Evolutionary conservation across 2,329 filamentous ascomycete genomes (phyloP).

Genomic region (Sphaerulina vaccinii): DNA sequence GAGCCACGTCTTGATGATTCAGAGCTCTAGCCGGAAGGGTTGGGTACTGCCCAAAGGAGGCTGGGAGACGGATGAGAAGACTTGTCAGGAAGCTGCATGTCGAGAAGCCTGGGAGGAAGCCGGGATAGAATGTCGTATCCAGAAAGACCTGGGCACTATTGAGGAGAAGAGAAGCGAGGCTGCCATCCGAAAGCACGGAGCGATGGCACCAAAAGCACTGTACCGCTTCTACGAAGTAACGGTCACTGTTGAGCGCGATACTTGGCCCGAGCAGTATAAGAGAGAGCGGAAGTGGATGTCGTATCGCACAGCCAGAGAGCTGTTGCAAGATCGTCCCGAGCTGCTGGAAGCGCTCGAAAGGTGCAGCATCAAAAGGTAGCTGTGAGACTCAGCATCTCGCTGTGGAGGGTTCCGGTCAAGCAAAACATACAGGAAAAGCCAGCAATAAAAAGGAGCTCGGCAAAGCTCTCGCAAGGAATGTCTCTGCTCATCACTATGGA

Average conservation of each 20-base stretch:
- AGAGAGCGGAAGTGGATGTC: constrained; percentile 86
- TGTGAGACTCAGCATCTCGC: not conserved
- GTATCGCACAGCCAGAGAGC: constrained; percentile 76
- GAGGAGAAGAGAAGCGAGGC: constrained; percentile 66
- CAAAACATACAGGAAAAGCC: not conserved
- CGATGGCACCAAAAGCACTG: constrained; percentile 66
- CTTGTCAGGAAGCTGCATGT: constrained; percentile 75
- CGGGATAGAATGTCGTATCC: constrained; percentile 81
- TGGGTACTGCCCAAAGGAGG: constrained; percentile 98
- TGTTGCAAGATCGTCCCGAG: constrained; percentile 76
- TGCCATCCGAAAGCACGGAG: constrained; percentile 36
- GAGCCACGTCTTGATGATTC: constrained; percentile 85
- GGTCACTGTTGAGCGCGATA: constrained; percentile 78
- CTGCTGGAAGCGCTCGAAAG: constrained; percentile 81
- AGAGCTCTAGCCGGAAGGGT: constrained; percentile 83
- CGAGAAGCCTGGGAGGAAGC: constrained; percentile 98
- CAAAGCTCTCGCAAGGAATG: not conserved
- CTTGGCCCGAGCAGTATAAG: constrained; percentile 95
- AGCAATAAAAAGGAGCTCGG: not conserved
- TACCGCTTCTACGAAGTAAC: constrained; percentile 85
- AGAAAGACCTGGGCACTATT: constrained; percentile 82
- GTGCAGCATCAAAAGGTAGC: constrained; percentile 49
- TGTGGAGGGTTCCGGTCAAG: not conserved
- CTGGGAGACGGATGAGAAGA: constrained; percentile 93
- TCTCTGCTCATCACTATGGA: not conserved